These are phyloP conservation scores for Micractinium sp. DNA, from an alignment of 139 green algal genomes.

Conservation along the genomic window DNA sequence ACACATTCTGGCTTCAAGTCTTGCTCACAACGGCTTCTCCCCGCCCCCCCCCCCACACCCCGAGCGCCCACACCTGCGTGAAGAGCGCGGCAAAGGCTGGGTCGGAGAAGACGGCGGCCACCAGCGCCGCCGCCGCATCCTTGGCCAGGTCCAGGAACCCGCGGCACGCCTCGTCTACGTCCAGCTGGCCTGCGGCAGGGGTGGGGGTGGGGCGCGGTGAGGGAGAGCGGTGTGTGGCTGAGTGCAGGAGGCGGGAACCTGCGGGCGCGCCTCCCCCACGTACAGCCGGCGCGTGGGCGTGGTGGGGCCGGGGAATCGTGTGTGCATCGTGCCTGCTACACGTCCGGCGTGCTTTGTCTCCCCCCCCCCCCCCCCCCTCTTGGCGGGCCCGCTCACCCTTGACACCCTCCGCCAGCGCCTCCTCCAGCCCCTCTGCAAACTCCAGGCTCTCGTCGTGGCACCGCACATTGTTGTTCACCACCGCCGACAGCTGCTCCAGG, in stretches of 20 bases:
- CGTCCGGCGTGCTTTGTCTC: background rate
- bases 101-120: slow-evolving; percentile 53
- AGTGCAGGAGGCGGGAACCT: background rate
- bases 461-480: slow-evolving; percentile 85
- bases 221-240: background rate
- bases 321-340: background rate
- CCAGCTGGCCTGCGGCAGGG: slow-evolving; percentile 46
- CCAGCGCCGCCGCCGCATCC: slow-evolving; percentile 35
- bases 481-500: slow-evolving; percentile 74
- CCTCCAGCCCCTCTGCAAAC: slow-evolving; percentile 76
- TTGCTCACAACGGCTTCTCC: too few species aligned
- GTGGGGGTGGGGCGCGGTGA: background rate
- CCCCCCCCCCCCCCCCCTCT: background rate
- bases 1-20: too few species aligned
- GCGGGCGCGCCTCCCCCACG: background rate
- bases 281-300: background rate
- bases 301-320: too few species aligned
- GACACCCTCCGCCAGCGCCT: slow-evolving; percentile 28
- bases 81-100: slow-evolving; percentile 59
- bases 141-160: slow-evolving; percentile 79
- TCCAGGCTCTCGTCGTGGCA: slow-evolving; percentile 81
- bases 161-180: slow-evolving; percentile 71
- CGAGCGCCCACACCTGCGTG: background rate
- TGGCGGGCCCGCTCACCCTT: slow-evolving; percentile 19
- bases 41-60: background rate